A percentile compares a stretch with the other conserved stretches of the same genome.
Evolutionary conservation across 345 rosid genomes (phyloP).

Genomic region (Melastoma malabathricum): DNA sequence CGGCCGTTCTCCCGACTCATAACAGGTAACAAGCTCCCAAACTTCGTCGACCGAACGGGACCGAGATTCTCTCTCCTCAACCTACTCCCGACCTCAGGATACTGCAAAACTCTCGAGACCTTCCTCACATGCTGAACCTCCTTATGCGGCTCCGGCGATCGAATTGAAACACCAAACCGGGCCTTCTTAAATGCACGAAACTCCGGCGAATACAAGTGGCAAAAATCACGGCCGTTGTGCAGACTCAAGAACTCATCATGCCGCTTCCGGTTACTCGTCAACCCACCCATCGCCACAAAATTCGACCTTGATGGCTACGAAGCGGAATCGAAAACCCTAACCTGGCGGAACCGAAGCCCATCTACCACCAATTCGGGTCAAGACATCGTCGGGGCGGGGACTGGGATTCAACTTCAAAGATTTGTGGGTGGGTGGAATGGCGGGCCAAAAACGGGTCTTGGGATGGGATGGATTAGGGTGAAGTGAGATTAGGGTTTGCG

Average conservation of each 20-base stretch:
- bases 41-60: conserved; percentile 52
- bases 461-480: no score
- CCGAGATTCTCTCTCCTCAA: conserved; percentile 60
- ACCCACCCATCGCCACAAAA: conserved; percentile 45
- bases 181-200: conserved; percentile 43
- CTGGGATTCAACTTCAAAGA: no score
- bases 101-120: conserved; percentile 44
- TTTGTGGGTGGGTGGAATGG: no score
- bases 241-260: conserved; percentile 29
- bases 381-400: no score
- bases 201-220: conserved; percentile 20
- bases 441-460: no score
- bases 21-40: conserved; percentile 17
- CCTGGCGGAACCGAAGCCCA: conserved; percentile 1
- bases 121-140: conserved; percentile 20
- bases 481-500: no score
- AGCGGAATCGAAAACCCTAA: background rate
- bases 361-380: background rate
- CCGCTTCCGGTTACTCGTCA: conserved; percentile 51
- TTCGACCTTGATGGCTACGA: conserved; percentile 16
- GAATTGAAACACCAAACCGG: conserved; percentile 13
- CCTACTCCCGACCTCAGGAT: conserved; percentile 46
- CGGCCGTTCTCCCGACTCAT: conserved; percentile 7
- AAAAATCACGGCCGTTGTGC: conserved; percentile 7
- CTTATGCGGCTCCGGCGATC: conserved; percentile 20